These are phyloP conservation scores for Fraxinus floribunda DNA, from an alignment of 305 asterid genomes.

Conservation along the genomic window DNA sequence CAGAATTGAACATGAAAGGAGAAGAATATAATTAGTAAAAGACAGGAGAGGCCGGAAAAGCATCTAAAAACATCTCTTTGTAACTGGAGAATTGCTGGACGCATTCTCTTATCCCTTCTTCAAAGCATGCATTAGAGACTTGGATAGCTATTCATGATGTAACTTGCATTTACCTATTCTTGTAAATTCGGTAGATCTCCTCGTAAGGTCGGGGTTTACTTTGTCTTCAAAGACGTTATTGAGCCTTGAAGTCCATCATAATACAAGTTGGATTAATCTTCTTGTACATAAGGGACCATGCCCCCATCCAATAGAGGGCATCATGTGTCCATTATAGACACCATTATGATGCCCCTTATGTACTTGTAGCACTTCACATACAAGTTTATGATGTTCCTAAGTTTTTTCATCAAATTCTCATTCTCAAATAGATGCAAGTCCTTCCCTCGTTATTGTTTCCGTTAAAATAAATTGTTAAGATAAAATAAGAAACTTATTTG, in stretches of 20 bases:
- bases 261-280: too few relatives aligned
- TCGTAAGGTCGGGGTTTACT: background rate
- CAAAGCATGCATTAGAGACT: background rate
- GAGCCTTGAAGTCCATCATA: background rate
- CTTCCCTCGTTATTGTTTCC: background rate
- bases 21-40: background rate
- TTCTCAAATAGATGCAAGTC: background rate
- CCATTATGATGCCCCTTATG: too few relatives aligned
- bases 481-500: background rate
- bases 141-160: background rate
- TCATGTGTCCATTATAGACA: too few relatives aligned
- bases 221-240: background rate
- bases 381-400: background rate
- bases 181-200: background rate
- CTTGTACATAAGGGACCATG: too few relatives aligned
- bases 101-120: background rate
- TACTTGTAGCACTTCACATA: background rate
- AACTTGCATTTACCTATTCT: background rate
- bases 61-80: background rate
- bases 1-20: background rate
- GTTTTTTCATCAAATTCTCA: background rate
- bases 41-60: slow-evolving; percentile 5
- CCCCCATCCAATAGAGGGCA: too few relatives aligned
- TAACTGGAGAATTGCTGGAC: background rate
- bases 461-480: too few relatives aligned